Evolutionary conservation across 2,329 filamentous ascomycete species (phyloP), one percentile per base, ranked within the genome.

Genomic region (Paecilomyces dactylethromorphus): DNA sequence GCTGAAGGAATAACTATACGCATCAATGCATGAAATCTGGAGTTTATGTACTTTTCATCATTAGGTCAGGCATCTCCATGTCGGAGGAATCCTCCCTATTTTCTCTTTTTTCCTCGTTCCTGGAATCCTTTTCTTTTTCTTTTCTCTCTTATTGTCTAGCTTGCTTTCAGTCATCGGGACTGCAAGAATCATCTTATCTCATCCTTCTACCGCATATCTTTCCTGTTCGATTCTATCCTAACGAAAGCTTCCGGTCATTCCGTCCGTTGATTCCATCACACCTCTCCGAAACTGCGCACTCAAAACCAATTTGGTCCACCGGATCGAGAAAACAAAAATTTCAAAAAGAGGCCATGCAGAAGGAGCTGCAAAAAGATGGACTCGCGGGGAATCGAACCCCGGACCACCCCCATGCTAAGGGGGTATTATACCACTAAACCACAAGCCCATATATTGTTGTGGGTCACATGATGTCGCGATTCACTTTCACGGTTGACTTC

Each of bases 371-470:
- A 66, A 63, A 67, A 63, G 61, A 63, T 78, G 76, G 76, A 78
- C 75, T 75, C 71, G 74, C 75, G 71, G 76, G 76, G 76, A 78
- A 78, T 78, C 75, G 74, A 78, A 77, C 75, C 74, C 74, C 71
- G 73, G 75, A 77, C 76, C 76, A 72, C 76, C 70, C 75, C 74
- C 75, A 78, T 76, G 73, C 75, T 77, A 77, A 77, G 74, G 73
- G 74, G 68, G 73, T 72, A 77, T 77, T 75, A 76, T 77, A 78
- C 75, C 75, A 76, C 75, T 77, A 77, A 76, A 77, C 75, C 74
- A 77, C 72, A 69, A 69, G 67, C 67, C 67, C 67, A 65, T 35
- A 62, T 59, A 4, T n/a, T 18, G 39, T 45, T 45, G 39, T 53
- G 22, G 51, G 51, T 53, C 51, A 26, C 51, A 53, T 55, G 53